These are phyloP conservation scores for Stentor roeselii DNA, from an alignment of 73 alveolate species.

Conservation along the genomic window DNA sequence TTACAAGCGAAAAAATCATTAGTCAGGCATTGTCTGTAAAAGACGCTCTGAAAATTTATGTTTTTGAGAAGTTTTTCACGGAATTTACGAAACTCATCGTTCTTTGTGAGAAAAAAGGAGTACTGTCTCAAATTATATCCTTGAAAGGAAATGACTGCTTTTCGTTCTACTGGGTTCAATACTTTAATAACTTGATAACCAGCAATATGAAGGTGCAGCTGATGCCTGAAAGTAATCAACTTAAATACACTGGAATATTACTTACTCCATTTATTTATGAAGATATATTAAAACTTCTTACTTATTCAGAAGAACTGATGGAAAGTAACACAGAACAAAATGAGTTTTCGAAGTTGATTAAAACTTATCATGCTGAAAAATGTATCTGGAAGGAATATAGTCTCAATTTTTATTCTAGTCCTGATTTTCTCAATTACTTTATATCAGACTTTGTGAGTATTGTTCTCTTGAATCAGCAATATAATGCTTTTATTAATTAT, in stretches of 20 bases:
- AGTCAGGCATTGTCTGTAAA: not conserved
- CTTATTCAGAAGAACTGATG: not conserved
- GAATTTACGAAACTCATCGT: not conserved
- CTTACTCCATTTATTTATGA: not conserved
- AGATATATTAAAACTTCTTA: not conserved
- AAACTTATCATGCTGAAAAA: not conserved
- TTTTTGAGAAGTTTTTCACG: too few relatives aligned
- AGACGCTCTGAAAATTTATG: not conserved
- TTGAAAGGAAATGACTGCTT: not conserved
- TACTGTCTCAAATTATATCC: not conserved
- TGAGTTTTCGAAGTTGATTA: not conserved
- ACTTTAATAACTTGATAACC: not conserved
- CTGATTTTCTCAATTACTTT: too few relatives aligned
- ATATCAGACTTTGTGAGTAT: too few relatives aligned
- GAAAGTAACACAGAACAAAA: not conserved
- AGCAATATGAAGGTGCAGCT: not conserved
- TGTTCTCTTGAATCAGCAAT: too few relatives aligned
- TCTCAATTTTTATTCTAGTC: too few relatives aligned
- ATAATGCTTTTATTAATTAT: too few relatives aligned
- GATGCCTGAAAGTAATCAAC: not conserved
- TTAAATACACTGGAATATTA: not conserved
- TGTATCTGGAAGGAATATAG: not conserved
- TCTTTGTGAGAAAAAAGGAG: not conserved
- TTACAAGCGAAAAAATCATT: not conserved
- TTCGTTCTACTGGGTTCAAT: too few relatives aligned